phyloP scores from a whole-genome alignment of 805 yeast species.

The Monosporozyma solicola region DNA sequence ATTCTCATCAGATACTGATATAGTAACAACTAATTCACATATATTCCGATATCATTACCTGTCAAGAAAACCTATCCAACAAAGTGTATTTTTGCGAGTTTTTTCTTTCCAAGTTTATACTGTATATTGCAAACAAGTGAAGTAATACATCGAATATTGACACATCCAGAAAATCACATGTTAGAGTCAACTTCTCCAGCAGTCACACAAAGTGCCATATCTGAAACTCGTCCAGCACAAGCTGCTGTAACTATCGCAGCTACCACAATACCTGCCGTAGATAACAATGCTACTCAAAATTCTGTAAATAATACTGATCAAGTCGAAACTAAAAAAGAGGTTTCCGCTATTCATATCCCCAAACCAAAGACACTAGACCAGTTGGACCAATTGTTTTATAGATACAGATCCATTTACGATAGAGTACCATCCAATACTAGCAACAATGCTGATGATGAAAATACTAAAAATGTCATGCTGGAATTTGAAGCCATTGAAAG shows the following conservation, averaged over 20 bases:
- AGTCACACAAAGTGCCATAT: neutral
- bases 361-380: conserved; percentile 20
- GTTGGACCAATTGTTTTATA: conserved; percentile 25
- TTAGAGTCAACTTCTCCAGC: neutral
- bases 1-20: neutral
- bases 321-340: neutral
- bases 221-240: neutral
- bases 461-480: conserved; percentile 9
- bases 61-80: neutral
- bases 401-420: conserved; percentile 26
- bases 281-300: neutral
- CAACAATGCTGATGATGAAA: conserved; percentile 8
- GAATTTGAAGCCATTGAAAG: conserved; percentile 41
- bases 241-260: neutral
- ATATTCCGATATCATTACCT: neutral
- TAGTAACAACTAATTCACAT: neutral
- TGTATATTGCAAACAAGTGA: neutral
- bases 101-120: neutral
- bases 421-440: neutral
- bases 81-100: neutral
- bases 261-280: neutral
- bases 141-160: neutral
- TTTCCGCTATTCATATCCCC: conserved; percentile 12
- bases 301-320: neutral
- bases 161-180: neutral